Percentiles rank a stretch among this genome's conserved stretches.
Evolutionary conservation across 2,329 filamentous ascomycete species (phyloP).

Genomic region (Colletotrichum sp.): DNA sequence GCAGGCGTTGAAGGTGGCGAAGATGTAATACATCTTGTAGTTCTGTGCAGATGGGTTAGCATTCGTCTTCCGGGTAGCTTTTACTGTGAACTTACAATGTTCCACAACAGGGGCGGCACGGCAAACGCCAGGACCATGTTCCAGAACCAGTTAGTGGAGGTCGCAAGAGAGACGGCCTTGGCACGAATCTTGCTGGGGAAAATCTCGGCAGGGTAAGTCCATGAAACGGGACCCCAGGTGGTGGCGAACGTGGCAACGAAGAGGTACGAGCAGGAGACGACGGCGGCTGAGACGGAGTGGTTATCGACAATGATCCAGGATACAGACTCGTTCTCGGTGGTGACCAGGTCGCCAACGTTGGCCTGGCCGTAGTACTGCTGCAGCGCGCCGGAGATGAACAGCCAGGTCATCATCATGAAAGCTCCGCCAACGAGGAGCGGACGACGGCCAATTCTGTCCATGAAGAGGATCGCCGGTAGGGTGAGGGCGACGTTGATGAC

Average conservation of each 20-base stretch:
- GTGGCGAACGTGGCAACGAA: conserved; percentile 58
- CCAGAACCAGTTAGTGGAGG: conserved; percentile 46
- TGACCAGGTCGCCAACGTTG: conserved; percentile 43
- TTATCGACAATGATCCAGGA: conserved; percentile 63
- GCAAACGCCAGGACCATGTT: conserved; percentile 60
- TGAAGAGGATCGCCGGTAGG: conserved; percentile 62
- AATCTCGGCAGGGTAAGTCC: conserved; percentile 55
- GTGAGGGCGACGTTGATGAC: conserved; percentile 68
- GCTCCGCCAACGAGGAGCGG: conserved; percentile 60
- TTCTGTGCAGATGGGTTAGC: conserved; percentile 36
- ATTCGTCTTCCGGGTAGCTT: not conserved
- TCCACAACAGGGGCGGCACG: conserved; percentile 54
- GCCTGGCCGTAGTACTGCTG: conserved; percentile 64
- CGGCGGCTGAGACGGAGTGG: conserved; percentile 60
- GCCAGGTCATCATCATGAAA: conserved; percentile 63
- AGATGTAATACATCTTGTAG: conserved; percentile 75
- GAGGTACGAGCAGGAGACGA: conserved; percentile 72
- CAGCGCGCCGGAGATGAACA: conserved; percentile 68
- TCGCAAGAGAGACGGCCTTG: conserved; percentile 49
- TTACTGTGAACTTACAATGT: conserved; percentile 25
- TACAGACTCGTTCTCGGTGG: conserved; percentile 48
- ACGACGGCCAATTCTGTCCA: conserved; percentile 65
- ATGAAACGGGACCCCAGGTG: conserved; percentile 49
- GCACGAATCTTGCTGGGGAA: conserved; percentile 46
- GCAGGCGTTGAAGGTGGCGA: conserved; percentile 72